A percentile compares a stretch with the other conserved stretches of the same genome.
phyloP scores from a whole-genome alignment of 2,329 filamentous ascomycete genomes.

The Westerdykella aurantiaca region DNA sequence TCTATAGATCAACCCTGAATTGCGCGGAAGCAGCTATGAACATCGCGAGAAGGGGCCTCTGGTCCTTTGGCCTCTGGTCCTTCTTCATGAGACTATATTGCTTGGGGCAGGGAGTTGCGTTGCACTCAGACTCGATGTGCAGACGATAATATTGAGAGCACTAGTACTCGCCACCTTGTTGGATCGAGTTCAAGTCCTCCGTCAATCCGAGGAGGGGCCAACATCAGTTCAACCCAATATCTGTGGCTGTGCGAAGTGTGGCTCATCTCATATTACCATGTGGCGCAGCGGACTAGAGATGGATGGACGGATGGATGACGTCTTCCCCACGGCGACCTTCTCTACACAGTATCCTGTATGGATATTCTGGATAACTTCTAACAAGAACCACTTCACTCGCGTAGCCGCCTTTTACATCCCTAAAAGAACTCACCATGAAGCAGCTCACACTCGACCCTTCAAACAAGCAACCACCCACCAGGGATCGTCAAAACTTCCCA shows the following conservation, averaged over 20 bases:
- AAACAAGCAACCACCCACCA: conserved; percentile 35
- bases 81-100: too few species aligned
- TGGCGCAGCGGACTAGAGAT: too few species aligned
- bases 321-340: not conserved
- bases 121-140: too few species aligned
- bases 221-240: not conserved
- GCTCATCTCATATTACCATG: not conserved
- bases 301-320: not conserved
- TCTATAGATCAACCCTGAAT: too few species aligned
- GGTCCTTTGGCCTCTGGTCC: too few species aligned
- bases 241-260: not conserved
- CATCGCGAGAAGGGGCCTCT: too few species aligned
- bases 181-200: too few species aligned
- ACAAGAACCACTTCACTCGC: not conserved
- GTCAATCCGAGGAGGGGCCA: too few species aligned
- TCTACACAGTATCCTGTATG: not conserved
- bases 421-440: conserved; percentile 30
- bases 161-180: too few species aligned
- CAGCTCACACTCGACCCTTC: conserved; percentile 39
- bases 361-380: not conserved
- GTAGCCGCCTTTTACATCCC: not conserved
- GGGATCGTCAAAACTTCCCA: conserved; percentile 33
- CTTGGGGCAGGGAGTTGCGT: too few species aligned
- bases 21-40: too few species aligned
- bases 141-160: too few species aligned